Evolutionary conservation across 139 green algal genomes (phyloP), one percentile per base, ranked within the genome.

Genomic region (Nannochloris sp.): DNA sequence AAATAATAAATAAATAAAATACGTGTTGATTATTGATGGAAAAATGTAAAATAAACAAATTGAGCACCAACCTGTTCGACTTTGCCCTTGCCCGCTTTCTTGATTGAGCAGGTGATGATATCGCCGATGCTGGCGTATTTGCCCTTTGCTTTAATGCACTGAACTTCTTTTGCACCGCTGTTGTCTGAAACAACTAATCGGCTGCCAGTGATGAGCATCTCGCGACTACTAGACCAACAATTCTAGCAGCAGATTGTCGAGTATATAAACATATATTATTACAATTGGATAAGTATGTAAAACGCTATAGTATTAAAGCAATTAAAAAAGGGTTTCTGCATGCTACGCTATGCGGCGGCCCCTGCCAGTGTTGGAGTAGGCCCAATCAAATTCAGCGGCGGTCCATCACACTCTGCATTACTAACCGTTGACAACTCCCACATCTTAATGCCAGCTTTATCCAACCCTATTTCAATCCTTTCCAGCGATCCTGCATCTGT

Each of bases 391-490:
- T 60, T 60, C 30, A 73, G 56, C 1, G 57, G 66, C 1, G 68
- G 76, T 0, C 56, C 71, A 0, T 7, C 61, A 47, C 84, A 89
- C 9, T 29, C 19, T 29, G 29, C 75, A 68, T 95, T 92, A 71
- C 92, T 77, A 29, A 95, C 89, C 4, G 35, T 73, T 44, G 56
- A 85, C 45, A 96, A 68, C 81, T 97, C 90, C 90, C 90, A 97
- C 6, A 65, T 58, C 74, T 94, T 81, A 54, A 95, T 95, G 34
- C 87, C 87, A 6, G 69, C 60, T 12, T n/a, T 29, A 25, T 67
- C 62, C 23, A 78, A 51, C 4, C 37, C 30, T 25, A 12, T n/a
- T 27, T 71, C 38, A 12, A 80, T 76, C 12, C 61, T 57, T 13
- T 25, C 15, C 12, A 68, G 5, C 5, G 61, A 6, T 8, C 32